Base-by-base conservation (phyloP, 2,329 filamentous ascomycete genomes). In the Epichloe aotearoae region DNA sequence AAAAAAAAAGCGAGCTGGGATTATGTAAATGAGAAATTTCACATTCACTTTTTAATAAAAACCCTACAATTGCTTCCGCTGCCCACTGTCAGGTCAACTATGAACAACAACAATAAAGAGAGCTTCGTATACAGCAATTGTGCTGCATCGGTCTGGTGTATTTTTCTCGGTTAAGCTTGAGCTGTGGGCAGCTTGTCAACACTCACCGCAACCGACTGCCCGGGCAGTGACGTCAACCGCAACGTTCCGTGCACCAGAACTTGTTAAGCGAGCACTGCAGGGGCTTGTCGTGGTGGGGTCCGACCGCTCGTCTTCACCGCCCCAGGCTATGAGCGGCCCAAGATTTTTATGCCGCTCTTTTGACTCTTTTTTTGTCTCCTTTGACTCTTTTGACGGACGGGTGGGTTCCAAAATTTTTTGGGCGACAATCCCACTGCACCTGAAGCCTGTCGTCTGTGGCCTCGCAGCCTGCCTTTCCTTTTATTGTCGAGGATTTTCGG, bases 401-500 rank as follows among this genome's bases (percentile, higher is more conserved):
- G 33, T 46, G 47, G 52, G 39, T n/a, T 53, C 57, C 59, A 62
- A 64, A 58, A 54, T 53, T 54, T 58, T 60, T 58, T 56, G 58
- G 55, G 52, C 48, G 38, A 48, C 58, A 61, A 61, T 59, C 59
- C 59, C 60, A 61, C 54, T 41, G 50, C 47, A 52, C 26, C 30
- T 23, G 33, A 34, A 37, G 46, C 37, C 43, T 15, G 30, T 4
- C 19, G 7, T 19, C n/a, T 33, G 36, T 15, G 40, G 39, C 26
- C 19, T 49, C 19, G n/a, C 40, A 17, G 8, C 19, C 19, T 39
- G 36, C 19, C n/a, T 38, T 15, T 42, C 19, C 17, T 30, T 37
- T 20, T 3, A 47, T 11, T 10, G 20, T 37, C 26, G 11, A 30
- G 14, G 19, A 30, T 17, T 38, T 17, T 6, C 12, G 11, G 2